Evolutionary conservation across 768 basidiomycete genomes (phyloP).

Genomic region (Lentinula sp.): DNA sequence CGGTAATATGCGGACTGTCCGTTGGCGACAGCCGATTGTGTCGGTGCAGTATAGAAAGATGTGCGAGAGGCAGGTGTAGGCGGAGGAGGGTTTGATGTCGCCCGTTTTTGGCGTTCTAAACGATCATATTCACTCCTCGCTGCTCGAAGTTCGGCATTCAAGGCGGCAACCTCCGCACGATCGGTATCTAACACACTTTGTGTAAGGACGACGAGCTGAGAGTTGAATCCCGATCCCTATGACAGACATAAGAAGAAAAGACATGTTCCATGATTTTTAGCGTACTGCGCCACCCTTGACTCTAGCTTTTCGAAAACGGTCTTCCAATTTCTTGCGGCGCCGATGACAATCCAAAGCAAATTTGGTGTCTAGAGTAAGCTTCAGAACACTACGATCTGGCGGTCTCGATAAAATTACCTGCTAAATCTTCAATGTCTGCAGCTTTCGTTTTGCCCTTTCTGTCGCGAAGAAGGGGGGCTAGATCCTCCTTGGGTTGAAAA

Average conservation of each 20-base stretch:
- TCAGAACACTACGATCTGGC: neutral
- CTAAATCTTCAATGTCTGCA: conserved; percentile 42
- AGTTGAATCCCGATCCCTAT: conserved; percentile 56
- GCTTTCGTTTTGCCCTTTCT: conserved; percentile 58
- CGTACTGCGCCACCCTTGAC: conserved; percentile 54
- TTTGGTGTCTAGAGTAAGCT: conserved; percentile 48
- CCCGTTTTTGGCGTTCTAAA: conserved; percentile 64
- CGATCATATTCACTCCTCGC: conserved; percentile 63
- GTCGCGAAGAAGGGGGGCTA: conserved; percentile 39
- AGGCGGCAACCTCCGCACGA: conserved; percentile 49
- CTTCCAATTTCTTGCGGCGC: conserved; percentile 48
- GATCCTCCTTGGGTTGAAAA: conserved; percentile 67
- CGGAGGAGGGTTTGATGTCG: conserved; percentile 35
- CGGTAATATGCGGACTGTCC: conserved; percentile 56
- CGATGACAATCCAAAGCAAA: conserved; percentile 64
- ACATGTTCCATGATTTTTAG: conserved; percentile 1
- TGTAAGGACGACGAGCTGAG: conserved; percentile 58
- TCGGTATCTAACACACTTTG: conserved; percentile 64
- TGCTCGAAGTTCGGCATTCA: conserved; percentile 55
- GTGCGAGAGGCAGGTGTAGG: conserved; percentile 15
- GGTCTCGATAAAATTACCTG: conserved; percentile 29
- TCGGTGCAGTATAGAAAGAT: conserved; percentile 24
- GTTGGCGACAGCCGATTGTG: conserved; percentile 22
- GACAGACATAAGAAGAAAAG: neutral
- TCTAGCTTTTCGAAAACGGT: conserved; percentile 51